Evolutionary conservation across 2,329 filamentous ascomycete species (phyloP).

Genomic region (Karstenula rhodostoma): DNA sequence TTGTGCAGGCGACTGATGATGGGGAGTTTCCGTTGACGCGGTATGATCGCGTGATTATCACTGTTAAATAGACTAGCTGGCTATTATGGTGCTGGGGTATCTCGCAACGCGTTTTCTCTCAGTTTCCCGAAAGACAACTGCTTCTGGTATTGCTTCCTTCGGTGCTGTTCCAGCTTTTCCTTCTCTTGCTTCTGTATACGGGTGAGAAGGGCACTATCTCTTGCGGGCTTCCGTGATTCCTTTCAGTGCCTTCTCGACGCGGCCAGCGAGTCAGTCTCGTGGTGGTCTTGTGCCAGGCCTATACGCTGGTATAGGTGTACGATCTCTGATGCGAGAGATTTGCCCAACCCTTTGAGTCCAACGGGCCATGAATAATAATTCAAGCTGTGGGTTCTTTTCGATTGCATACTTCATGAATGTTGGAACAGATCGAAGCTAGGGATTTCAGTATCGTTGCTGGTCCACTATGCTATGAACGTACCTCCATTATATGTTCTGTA

Average conservation of each 20-base stretch:
- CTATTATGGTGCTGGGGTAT: too few relatives aligned
- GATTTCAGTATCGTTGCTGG: neutral
- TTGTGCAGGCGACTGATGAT: conserved; percentile 7
- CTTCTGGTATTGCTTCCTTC: neutral
- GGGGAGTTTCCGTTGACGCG: conserved; percentile 9
- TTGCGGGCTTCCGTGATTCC: neutral
- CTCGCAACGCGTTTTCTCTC: neutral
- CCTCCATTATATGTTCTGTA: neutral
- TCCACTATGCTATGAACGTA: neutral
- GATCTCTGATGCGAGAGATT: neutral
- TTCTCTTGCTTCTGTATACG: neutral
- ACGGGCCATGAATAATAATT: neutral
- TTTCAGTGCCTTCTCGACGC: neutral
- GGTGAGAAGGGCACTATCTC: neutral
- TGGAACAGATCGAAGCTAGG: neutral
- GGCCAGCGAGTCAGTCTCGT: neutral
- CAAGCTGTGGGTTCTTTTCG: neutral
- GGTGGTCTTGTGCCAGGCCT: neutral
- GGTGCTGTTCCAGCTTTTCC: neutral
- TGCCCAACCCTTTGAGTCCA: neutral
- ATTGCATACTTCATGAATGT: neutral
- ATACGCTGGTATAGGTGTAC: neutral
- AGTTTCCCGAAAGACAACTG: neutral
- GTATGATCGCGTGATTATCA: conserved; percentile 8
- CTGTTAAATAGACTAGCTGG: neutral